These are phyloP conservation scores for Pseudogymnoascus pannorum DNA, from an alignment of 2,329 filamentous ascomycete genomes.

Conservation along the genomic window DNA sequence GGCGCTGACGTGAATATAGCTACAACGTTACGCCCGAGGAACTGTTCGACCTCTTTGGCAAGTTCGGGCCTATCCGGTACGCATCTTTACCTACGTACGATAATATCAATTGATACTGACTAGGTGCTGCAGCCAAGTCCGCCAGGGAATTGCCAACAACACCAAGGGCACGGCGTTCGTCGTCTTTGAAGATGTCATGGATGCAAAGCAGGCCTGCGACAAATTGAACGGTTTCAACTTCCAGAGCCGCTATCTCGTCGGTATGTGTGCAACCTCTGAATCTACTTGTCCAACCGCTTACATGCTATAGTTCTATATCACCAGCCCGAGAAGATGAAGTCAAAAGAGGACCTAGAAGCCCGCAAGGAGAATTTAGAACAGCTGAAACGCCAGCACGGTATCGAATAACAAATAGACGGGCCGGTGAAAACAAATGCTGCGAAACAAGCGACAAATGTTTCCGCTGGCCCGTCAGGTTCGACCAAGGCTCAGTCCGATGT, in stretches of 20 bases:
- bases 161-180: constrained; percentile 99
- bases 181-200: constrained; percentile 98
- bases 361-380: constrained; percentile 96
- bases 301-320: constrained; percentile 57
- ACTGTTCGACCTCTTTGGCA: constrained; percentile 97
- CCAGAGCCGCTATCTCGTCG: constrained; percentile 97
- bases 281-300: constrained; percentile 8
- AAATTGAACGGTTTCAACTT: constrained; percentile 99
- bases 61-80: constrained; percentile 92
- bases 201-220: constrained; percentile 98
- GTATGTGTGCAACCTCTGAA: constrained; percentile 46
- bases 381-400: constrained; percentile 95
- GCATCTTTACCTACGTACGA: constrained; percentile 24
- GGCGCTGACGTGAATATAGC: constrained; percentile 43
- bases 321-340: constrained; percentile 75
- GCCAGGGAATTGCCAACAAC: constrained; percentile 92
- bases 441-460: constrained; percentile 8
- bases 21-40: constrained; percentile 99
- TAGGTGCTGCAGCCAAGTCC: constrained; percentile 68
- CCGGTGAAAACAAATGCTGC: constrained; percentile 39
- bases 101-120: constrained; percentile 21
- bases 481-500: constrained; percentile 25
- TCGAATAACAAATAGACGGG: constrained; percentile 88
- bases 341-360: constrained; percentile 88
- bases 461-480: constrained; percentile 48